Percentiles rank a stretch among this genome's conserved stretches.
Evolutionary conservation across 192 early-diverging fungal genomes (phyloP).

Genomic region (Gamsiella multidivaricata): DNA sequence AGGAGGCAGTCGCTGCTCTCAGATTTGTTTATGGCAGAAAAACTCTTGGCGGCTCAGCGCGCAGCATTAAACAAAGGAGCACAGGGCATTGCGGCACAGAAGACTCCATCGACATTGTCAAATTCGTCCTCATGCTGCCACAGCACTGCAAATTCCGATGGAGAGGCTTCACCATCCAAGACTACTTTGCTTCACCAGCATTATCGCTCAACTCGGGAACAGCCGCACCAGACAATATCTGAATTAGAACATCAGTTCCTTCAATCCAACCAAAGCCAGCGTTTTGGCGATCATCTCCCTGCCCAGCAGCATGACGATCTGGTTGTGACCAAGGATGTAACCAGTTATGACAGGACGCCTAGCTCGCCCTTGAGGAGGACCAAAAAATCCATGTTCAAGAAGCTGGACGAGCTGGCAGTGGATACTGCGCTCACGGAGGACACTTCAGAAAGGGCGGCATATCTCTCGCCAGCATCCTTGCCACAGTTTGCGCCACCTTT

Average conservation of each 20-base stretch:
- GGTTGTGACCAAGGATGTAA: background rate
- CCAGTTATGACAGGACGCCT: background rate
- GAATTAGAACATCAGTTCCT: background rate
- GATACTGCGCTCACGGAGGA: background rate
- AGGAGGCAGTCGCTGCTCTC: conserved; percentile 18
- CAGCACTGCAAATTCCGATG: conserved; percentile 5
- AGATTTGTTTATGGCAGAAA: conserved; percentile 19
- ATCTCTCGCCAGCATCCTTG: background rate
- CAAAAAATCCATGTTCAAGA: conserved; percentile 21
- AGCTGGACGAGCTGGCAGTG: conserved; percentile 9
- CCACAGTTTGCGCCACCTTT: background rate
- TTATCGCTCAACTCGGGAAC: background rate
- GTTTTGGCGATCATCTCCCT: background rate
- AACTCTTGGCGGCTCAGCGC: background rate
- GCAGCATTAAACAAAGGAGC: background rate
- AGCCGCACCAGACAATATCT: background rate
- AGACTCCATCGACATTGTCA: background rate
- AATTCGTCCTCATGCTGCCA: background rate
- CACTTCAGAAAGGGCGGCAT: background rate
- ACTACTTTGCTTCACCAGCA: background rate
- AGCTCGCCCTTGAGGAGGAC: conserved; percentile 8
- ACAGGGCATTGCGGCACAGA: no score
- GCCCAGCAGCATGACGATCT: background rate
- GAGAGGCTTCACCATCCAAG: background rate
- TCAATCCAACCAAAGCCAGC: background rate